These are phyloP conservation scores for Claviceps capensis DNA, from an alignment of 2,329 filamentous ascomycete species.

Conservation along the genomic window DNA sequence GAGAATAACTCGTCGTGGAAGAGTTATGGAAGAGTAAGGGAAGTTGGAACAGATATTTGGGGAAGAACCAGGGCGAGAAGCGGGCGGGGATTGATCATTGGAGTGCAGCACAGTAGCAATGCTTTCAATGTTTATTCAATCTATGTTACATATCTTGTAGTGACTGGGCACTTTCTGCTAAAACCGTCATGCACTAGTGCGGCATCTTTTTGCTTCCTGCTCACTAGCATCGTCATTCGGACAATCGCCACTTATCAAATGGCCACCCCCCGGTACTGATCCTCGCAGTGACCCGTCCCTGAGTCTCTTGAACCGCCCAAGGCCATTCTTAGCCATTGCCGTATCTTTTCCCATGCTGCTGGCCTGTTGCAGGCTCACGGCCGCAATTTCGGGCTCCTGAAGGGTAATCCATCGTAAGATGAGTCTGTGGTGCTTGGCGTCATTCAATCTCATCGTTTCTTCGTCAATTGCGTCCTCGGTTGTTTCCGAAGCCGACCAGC, in stretches of 20 bases:
- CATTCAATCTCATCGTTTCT: not conserved
- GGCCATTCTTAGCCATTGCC: not conserved
- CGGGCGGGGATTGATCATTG: too few species aligned
- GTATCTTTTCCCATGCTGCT: not conserved
- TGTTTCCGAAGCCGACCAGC: not conserved
- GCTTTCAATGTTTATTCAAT: too few species aligned
- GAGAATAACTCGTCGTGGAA: too few species aligned
- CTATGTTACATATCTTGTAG: too few species aligned
- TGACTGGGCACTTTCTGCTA: not conserved
- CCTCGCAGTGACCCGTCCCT: not conserved
- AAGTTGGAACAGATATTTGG: too few species aligned
- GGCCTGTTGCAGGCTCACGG: not conserved
- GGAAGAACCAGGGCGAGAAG: too few species aligned
- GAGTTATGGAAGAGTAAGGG: too few species aligned
- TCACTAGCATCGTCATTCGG: not conserved
- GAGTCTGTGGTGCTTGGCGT: constrained; percentile 1
- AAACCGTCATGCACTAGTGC: not conserved
- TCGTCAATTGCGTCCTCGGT: not conserved
- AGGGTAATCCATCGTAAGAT: constrained; percentile 2
- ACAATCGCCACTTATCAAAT: not conserved
- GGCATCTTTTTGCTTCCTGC: not conserved
- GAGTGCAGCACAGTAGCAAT: too few species aligned
- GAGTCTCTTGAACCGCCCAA: not conserved
- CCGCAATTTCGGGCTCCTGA: constrained; percentile 4
- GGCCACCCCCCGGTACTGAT: too few species aligned